These are phyloP conservation scores for Cystofilobasidium capitatum DNA, from an alignment of 768 basidiomycete species.

Conservation along the genomic window DNA sequence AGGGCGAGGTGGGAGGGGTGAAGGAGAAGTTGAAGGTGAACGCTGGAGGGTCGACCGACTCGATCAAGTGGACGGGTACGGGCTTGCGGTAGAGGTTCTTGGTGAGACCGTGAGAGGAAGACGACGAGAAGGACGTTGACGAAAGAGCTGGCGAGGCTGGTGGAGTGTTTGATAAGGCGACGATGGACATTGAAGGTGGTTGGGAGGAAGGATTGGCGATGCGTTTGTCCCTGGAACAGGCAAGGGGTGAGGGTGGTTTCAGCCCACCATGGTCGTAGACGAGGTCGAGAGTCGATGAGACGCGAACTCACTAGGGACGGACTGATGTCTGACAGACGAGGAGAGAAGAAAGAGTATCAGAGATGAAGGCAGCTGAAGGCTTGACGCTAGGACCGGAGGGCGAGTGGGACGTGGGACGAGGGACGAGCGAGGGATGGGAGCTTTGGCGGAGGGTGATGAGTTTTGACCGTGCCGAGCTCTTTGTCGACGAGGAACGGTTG, in stretches of 20 bases:
- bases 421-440: no score
- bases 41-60: neutral
- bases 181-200: neutral
- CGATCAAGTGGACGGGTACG: neutral
- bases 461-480: no score
- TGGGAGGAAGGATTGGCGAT: neutral
- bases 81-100: conserved; percentile 2
- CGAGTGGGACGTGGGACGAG: no score
- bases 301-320: no score
- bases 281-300: neutral
- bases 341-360: no score
- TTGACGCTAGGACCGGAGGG: no score
- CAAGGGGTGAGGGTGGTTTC: no score
- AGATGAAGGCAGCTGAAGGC: no score
- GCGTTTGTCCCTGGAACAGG: neutral
- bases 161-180: neutral
- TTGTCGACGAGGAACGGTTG: no score
- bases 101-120: neutral
- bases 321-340: no score
- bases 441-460: no score
- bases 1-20: neutral
- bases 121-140: neutral
- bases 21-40: neutral
- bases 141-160: neutral
- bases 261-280: neutral